phyloP scores from a whole-genome alignment of 2,329 filamentous ascomycete species.

The Lachnellula cervina region DNA sequence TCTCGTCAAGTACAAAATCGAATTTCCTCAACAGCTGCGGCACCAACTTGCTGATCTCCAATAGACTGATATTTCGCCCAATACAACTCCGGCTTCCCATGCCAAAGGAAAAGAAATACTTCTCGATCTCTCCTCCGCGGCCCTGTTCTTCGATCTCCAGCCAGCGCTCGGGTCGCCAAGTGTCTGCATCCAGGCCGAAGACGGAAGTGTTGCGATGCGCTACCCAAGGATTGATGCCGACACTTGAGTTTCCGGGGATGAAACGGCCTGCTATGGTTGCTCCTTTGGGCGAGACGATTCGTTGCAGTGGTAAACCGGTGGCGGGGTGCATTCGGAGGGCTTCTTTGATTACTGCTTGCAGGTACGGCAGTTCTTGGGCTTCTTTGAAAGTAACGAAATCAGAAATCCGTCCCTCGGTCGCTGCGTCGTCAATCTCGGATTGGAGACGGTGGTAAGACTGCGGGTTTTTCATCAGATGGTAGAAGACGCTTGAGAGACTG shows the following conservation, averaged over 20 bases:
- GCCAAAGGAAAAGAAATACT: constrained; percentile 32
- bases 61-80: constrained; percentile 39
- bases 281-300: constrained; percentile 42
- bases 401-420: constrained; percentile 11
- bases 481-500: constrained; percentile 40
- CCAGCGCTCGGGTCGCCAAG: constrained; percentile 45
- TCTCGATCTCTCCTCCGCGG: constrained; percentile 4
- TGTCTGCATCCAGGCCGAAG: constrained; percentile 39
- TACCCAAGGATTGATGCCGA: constrained; percentile 42
- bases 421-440: constrained; percentile 29
- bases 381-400: constrained; percentile 34
- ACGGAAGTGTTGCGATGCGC: constrained; percentile 39
- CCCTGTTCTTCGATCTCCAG: constrained; percentile 30
- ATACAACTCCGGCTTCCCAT: constrained; percentile 40
- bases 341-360: constrained; percentile 51
- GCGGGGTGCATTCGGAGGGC: constrained; percentile 46
- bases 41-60: constrained; percentile 42
- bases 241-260: constrained; percentile 38
- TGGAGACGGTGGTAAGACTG: constrained; percentile 22
- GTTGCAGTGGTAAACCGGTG: constrained; percentile 43
- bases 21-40: constrained; percentile 33
- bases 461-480: constrained; percentile 37
- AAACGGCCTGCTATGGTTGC: constrained; percentile 37
- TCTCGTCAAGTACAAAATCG: constrained; percentile 25
- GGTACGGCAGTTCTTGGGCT: constrained; percentile 42